Percentiles rank a stretch among this genome's conserved stretches.
These are phyloP conservation scores for Botrytis aclada DNA, from an alignment of 2,329 filamentous ascomycete genomes.

Conservation along the genomic window DNA sequence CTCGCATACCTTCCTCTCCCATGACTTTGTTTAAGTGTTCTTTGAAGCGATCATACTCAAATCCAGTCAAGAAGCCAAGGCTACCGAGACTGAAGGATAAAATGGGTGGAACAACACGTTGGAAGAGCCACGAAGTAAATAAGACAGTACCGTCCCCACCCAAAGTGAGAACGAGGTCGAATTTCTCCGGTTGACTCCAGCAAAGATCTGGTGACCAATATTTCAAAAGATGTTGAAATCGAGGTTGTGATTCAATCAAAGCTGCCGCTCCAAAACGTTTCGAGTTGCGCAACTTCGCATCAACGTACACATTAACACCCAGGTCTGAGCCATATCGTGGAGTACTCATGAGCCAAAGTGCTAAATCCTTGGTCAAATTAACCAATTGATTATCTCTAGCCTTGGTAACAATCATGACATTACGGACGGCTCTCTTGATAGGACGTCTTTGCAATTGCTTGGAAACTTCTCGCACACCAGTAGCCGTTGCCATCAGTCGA, in stretches of 20 bases:
- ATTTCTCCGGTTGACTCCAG: slow-evolving; percentile 89
- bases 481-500: slow-evolving; percentile 90
- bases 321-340: slow-evolving; percentile 84
- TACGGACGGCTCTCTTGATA: slow-evolving; percentile 86
- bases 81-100: slow-evolving; percentile 81
- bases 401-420: slow-evolving; percentile 98
- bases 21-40: slow-evolving; percentile 83
- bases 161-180: slow-evolving; percentile 87
- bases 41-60: slow-evolving; percentile 85
- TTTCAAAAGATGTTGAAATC: slow-evolving; percentile 78
- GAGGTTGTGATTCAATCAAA: slow-evolving; percentile 69
- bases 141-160: slow-evolving; percentile 85
- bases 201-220: slow-evolving; percentile 98
- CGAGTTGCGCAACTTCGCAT: slow-evolving; percentile 84
- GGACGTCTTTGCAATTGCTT: slow-evolving; percentile 91
- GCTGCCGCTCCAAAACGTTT: slow-evolving; percentile 79
- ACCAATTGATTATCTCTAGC: slow-evolving; percentile 93
- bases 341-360: slow-evolving; percentile 83
- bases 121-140: slow-evolving; percentile 90
- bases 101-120: slow-evolving; percentile 80
- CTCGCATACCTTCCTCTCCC: slow-evolving; percentile 93
- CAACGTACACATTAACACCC: slow-evolving; percentile 98
- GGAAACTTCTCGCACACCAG: slow-evolving; percentile 89
- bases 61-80: slow-evolving; percentile 84
- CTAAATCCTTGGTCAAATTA: slow-evolving; percentile 79